These are phyloP conservation scores for Eurotiales sp. DNA, from an alignment of 2,329 filamentous ascomycete species.

Conservation along the genomic window DNA sequence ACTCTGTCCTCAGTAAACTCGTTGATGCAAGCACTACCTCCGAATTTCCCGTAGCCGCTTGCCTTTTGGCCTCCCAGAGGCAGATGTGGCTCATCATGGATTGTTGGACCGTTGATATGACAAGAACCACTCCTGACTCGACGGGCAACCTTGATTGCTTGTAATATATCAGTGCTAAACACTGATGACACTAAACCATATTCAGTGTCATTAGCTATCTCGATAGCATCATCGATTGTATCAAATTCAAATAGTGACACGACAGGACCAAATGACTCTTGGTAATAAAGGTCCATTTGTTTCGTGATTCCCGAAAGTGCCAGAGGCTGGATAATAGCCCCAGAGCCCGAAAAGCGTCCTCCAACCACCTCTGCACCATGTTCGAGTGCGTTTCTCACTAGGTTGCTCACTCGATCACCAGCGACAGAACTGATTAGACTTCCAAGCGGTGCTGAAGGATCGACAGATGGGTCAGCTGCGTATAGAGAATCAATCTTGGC, in stretches of 20 bases:
- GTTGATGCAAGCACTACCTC: too few species aligned
- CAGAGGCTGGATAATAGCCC: conserved; percentile 54
- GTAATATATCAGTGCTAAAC: conserved; percentile 39
- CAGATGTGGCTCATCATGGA: background rate
- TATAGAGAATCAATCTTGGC: too few species aligned
- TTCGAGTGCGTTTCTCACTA: background rate
- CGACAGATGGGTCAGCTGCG: too few species aligned
- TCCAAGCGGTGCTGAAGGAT: too few species aligned
- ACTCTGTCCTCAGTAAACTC: too few species aligned
- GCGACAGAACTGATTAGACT: too few species aligned
- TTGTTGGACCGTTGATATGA: background rate
- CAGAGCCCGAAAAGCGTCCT: background rate
- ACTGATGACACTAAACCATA: conserved; percentile 37
- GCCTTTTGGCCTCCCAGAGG: too few species aligned
- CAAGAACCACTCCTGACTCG: background rate
- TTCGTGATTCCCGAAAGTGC: conserved; percentile 61
- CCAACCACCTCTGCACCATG: background rate
- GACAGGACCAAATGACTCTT: conserved; percentile 67
- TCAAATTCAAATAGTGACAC: conserved; percentile 57
- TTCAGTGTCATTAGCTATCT: conserved; percentile 38
- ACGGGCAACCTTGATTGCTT: background rate
- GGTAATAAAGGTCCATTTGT: conserved; percentile 60
- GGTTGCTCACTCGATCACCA: background rate
- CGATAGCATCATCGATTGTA: conserved; percentile 37
- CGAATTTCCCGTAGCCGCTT: too few species aligned